Evolutionary conservation across 768 basidiomycete species (phyloP).

Genomic region (Naganishia onofrii): DNA sequence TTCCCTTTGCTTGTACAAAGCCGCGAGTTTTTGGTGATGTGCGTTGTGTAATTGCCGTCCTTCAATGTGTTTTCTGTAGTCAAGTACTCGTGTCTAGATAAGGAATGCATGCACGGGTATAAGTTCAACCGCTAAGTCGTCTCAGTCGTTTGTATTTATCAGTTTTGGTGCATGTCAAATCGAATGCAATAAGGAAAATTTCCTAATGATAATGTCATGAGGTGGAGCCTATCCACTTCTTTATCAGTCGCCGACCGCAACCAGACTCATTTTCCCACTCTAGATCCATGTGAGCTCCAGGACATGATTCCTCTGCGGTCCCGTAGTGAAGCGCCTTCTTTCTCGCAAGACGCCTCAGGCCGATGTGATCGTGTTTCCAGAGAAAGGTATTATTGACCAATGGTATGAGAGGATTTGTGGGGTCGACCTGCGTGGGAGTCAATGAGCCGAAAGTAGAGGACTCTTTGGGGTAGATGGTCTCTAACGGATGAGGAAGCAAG

Average conservation of each 20-base stretch:
- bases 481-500: conserved; percentile 23
- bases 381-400: conserved; percentile 36
- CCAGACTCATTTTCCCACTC: conserved; percentile 37
- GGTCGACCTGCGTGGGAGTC: conserved; percentile 37
- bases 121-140: no score
- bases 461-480: conserved; percentile 48
- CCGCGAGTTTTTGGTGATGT: no score
- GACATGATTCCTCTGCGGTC: conserved; percentile 37
- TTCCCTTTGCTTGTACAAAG: no score
- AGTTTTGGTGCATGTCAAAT: no score
- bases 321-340: conserved; percentile 32
- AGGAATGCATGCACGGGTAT: no score
- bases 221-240: conserved; percentile 39
- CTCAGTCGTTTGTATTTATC: no score
- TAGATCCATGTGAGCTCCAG: conserved; percentile 51
- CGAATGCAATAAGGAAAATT: no score
- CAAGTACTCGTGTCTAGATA: no score
- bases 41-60: no score
- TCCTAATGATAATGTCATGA: neutral
- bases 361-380: conserved; percentile 47
- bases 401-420: conserved; percentile 31
- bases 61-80: no score
- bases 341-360: conserved; percentile 39
- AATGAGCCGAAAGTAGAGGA: conserved; percentile 48
- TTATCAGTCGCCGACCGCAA: conserved; percentile 41